Evolutionary conservation across 257 asterid genomes (phyloP).

Genomic region (Misopates orontium): DNA sequence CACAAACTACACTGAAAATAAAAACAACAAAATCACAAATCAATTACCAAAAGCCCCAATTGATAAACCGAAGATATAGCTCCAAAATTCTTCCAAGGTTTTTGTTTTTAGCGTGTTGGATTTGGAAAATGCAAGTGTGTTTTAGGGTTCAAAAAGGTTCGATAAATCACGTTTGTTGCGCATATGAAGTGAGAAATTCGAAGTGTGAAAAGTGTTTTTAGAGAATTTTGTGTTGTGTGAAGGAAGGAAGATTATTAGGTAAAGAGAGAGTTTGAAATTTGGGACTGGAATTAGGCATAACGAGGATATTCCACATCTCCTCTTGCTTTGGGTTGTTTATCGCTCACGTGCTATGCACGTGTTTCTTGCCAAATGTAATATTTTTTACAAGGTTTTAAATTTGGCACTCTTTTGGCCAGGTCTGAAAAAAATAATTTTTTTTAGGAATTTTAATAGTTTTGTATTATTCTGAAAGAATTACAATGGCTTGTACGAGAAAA

Average conservation of each 20-base stretch:
- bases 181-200: not conserved
- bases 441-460: too few relatives aligned
- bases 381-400: too few relatives aligned
- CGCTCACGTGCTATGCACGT: conserved; percentile 40
- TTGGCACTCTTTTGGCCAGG: too few relatives aligned
- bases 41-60: conserved; percentile 37
- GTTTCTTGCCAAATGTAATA: conserved; percentile 22
- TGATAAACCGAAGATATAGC: conserved; percentile 23
- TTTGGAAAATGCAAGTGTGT: conserved; percentile 18
- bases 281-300: conserved; percentile 36
- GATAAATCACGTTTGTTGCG: conserved; percentile 26
- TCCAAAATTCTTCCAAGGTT: too few relatives aligned
- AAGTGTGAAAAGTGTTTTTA: too few relatives aligned
- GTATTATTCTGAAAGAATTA: too few relatives aligned
- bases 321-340: conserved; percentile 14
- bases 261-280: conserved; percentile 23
- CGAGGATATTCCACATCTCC: conserved; percentile 44
- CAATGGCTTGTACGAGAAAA: too few relatives aligned
- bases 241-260: conserved; percentile 32
- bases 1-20: conserved; percentile 8
- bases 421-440: too few relatives aligned
- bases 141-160: conserved; percentile 15
- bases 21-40: conserved; percentile 9
- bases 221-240: too few relatives aligned
- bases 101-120: too few relatives aligned